phyloP scores from a whole-genome alignment of 2,329 filamentous ascomycete genomes.

The Teratosphaeria gauchensis region DNA sequence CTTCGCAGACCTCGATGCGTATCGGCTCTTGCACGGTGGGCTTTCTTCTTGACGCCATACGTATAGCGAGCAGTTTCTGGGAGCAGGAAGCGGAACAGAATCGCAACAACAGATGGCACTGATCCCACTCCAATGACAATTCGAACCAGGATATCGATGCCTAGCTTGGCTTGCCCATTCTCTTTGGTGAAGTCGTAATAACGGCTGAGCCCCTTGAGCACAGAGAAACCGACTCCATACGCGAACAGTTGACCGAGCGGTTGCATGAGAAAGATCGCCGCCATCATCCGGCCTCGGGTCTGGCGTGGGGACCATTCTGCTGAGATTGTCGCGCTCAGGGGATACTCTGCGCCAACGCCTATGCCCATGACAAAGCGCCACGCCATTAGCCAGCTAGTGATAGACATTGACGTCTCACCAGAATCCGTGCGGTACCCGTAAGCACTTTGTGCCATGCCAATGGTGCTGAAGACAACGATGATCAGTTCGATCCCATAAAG shows the following conservation, averaged over 20 bases:
- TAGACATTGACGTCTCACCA: conserved; percentile 27
- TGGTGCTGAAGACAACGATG: conserved; percentile 31
- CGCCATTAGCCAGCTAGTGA: conserved; percentile 30
- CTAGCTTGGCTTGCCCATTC: conserved; percentile 8
- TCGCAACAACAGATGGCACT: conserved; percentile 28
- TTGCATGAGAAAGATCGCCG: conserved; percentile 34
- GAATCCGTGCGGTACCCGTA: conserved; percentile 8
- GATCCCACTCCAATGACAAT: conserved; percentile 32
- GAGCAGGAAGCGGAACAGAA: conserved; percentile 32
- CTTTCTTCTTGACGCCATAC: conserved; percentile 28
- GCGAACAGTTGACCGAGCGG: conserved; percentile 31
- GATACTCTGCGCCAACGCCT: conserved; percentile 27
- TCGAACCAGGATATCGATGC: conserved; percentile 32
- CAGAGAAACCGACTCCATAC: conserved; percentile 11
- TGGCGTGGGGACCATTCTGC: conserved; percentile 30
- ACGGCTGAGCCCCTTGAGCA: conserved; percentile 11
- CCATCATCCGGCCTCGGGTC: conserved; percentile 31
- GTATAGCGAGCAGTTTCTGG: conserved; percentile 32
- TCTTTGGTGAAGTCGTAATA: conserved; percentile 7
- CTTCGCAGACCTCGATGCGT: not conserved
- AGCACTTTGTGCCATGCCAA: conserved; percentile 31
- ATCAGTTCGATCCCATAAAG: conserved; percentile 33
- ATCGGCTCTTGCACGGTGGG: conserved; percentile 19
- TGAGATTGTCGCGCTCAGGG: conserved; percentile 27
- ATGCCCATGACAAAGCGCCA: conserved; percentile 33